Conservation (phyloP, 1,284 basidiomycete genomes). For the Microbotryum intermedium region DNA sequence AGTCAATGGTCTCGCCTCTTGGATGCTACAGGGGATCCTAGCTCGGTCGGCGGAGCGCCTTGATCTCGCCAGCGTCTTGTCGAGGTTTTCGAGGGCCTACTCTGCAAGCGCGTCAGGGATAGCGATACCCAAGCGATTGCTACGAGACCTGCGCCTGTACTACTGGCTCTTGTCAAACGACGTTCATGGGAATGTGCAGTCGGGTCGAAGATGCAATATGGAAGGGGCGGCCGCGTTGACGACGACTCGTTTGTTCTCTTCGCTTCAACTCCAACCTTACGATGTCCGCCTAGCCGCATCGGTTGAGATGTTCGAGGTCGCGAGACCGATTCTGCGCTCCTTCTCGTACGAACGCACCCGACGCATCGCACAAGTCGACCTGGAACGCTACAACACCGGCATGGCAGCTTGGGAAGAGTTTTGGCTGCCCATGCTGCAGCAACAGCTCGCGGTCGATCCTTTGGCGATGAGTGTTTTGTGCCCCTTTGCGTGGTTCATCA, state of each 20-base stretch:
- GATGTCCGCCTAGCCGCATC: conserved; percentile 27
- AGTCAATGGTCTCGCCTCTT: conserved; percentile 27
- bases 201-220: conserved; percentile 26
- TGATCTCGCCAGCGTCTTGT: conserved; percentile 8
- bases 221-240: conserved; percentile 26
- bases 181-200: conserved; percentile 29
- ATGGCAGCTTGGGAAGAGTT: conserved; percentile 26
- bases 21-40: conserved; percentile 28
- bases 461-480: conserved; percentile 27
- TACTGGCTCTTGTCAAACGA: conserved; percentile 28
- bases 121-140: conserved; percentile 12
- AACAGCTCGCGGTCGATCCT: conserved; percentile 22
- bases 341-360: conserved; percentile 25
- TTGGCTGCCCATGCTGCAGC: conserved; percentile 20
- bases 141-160: conserved; percentile 26
- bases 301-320: conserved; percentile 32
- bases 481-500: conserved; percentile 27
- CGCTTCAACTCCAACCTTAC: conserved; percentile 25
- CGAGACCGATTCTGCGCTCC: conserved; percentile 27
- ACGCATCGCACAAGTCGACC: conserved; percentile 20
- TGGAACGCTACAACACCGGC: conserved; percentile 28
- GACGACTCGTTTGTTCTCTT: conserved; percentile 26
- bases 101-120: conserved; percentile 18
- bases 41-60: conserved; percentile 23
- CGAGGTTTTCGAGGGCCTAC: conserved; percentile 24